Conservation (phyloP, 78 protist species). For the Emiliania huxleyi region DNA sequence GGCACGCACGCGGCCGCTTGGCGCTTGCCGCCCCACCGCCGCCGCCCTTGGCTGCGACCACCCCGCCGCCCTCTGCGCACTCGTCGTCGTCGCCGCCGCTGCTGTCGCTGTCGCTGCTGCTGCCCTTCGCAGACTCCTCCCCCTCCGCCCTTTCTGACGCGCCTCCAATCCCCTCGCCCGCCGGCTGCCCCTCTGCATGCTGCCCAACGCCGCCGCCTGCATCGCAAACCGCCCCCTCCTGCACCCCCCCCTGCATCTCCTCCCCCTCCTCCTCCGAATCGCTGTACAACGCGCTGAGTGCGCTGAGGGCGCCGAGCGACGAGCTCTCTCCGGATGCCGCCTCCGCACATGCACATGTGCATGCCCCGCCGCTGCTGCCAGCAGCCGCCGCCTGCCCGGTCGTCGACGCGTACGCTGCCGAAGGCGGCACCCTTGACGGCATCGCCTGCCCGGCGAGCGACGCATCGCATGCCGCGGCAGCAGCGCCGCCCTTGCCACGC, state of each 20-base stretch:
- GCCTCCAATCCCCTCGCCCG: background rate
- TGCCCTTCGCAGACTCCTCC: background rate
- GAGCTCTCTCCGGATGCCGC: background rate
- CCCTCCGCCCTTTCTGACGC: background rate
- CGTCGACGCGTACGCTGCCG: background rate
- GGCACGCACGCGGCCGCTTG: too few species aligned
- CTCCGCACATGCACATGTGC: background rate
- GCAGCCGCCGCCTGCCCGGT: background rate
- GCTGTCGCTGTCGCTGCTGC: background rate
- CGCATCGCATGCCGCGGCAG: too few species aligned
- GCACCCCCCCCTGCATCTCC: too few species aligned
- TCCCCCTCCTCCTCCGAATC: background rate
- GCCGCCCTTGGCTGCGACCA: background rate
- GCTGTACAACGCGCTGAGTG: background rate
- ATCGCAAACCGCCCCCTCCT: background rate
- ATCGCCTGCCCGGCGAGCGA: background rate
- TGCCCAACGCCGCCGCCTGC: background rate
- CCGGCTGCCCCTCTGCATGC: background rate
- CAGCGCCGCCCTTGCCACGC: background rate
- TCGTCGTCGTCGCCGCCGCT: background rate
- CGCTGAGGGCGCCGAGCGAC: background rate
- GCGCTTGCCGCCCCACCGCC: too few species aligned
- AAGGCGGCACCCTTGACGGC: background rate
- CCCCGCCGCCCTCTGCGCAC: background rate
- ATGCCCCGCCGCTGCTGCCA: background rate